Base-by-base conservation (phyloP, 495 filamentous ascomycete genomes). In the Lasiosphaeria miniovina region DNA sequence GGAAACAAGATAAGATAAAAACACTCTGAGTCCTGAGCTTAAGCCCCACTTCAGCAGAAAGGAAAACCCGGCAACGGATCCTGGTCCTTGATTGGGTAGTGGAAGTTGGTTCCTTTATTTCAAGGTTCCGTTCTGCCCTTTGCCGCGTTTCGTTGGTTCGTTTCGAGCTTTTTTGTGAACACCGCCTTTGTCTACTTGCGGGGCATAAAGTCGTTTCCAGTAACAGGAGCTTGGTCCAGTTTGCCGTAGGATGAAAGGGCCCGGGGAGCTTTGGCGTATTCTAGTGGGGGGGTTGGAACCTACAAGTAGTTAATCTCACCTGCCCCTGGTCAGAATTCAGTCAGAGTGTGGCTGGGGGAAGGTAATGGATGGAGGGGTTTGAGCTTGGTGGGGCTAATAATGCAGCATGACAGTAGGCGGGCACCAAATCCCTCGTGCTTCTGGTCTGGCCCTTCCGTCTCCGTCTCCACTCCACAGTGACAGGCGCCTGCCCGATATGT, bases 1-100 rank as follows among this genome's bases (percentile, higher is more conserved):
- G 66, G 40, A 53, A 64, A 70, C 68, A 54, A 63, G 61, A 65
- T 66, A 63, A 67, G 67, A 50, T 15, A 49, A 63, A 70, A 70
- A 66, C 45, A 5, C 11, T n/a, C 7, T 14, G 15, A 46, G 43
- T n/a, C 12, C 12, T 14, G 43, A 46, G 8, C 12, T n/a, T 4
- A 11, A n/a, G 43, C 43, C 43, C 43, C 5, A 9, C 15, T 11
- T 14, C 7, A 14, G 8, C 38, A 41, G 2, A 8, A 8, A 41
- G 14, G 38, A 41, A 41, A n/a, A 46, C 8, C 43, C 12, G 43
- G 12, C 12, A 46, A 46, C 8, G 5, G 12, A 14, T 46, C 1
- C 24, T 24, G 24, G 24, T 24, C 24, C 24, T 46, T 9, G 6
- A 11, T 46, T 9, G 12, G 5, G 7, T 41, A 8, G 7, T 46